Evolutionary conservation across 176 grass and related monocot species (phyloP).

Genomic region (Zoysia japonica): DNA sequence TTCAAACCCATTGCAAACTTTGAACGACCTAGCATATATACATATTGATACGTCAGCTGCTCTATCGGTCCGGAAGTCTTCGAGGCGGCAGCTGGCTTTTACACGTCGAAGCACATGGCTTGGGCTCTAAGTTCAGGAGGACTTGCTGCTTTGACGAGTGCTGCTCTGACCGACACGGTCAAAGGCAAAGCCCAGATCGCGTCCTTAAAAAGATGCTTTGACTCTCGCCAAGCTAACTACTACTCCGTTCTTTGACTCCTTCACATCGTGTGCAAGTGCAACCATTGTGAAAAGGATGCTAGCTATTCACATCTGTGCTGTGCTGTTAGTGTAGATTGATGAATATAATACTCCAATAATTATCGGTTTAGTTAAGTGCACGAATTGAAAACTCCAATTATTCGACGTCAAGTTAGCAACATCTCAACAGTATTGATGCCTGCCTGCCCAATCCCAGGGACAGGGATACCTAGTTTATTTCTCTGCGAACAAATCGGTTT

Average conservation of each 20-base stretch:
- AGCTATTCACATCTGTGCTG: background rate
- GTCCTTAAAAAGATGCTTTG: background rate
- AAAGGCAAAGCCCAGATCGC: slow-evolving; percentile 5
- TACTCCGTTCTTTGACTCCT: background rate
- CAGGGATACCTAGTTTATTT: background rate
- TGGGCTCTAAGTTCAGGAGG: slow-evolving; percentile 28
- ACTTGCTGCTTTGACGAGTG: background rate
- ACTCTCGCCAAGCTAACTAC: background rate
- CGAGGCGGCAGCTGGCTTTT: background rate
- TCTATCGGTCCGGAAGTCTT: slow-evolving; percentile 21
- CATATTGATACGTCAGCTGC: background rate
- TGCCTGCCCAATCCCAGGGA: background rate
- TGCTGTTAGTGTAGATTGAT: background rate
- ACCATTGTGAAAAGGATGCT: background rate
- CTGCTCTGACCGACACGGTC: slow-evolving; percentile 1
- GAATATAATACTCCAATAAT: background rate
- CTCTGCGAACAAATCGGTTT: background rate
- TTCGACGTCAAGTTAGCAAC: background rate
- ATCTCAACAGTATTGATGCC: background rate
- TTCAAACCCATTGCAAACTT: slow-evolving; percentile 5
- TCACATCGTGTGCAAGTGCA: too few relatives aligned
- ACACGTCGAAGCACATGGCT: background rate
- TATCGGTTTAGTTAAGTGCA: background rate
- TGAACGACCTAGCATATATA: background rate
- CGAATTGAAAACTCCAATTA: background rate